Base-by-base conservation (phyloP, 306 rosid species). In the Erythrophleum fordii region DNA sequence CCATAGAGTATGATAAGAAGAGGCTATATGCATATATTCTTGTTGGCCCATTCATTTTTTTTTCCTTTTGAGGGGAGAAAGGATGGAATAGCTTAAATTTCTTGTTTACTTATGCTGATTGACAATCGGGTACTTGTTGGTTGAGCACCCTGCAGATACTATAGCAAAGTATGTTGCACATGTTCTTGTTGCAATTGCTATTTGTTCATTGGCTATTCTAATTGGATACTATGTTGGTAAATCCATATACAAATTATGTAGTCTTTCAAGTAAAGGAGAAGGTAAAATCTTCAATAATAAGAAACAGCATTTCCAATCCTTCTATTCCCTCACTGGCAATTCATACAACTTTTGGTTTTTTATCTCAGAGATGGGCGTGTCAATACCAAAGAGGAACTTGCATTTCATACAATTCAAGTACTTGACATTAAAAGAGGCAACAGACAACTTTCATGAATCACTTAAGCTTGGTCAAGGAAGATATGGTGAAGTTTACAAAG, bases 401-500 rank as follows among this genome's bases (percentile, higher is more conserved):
- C 76, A 23, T 3, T 76, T 80, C 64, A 77, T 85, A 79, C 79
- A 72, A 26, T 86, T 86, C 76, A 73, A 60, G 17, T 86, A 77
- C 81, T 77, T 81, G 11, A 81, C 87, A 22, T 75, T 87, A 42
- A 81, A 76, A 53, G 82, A 80, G 69, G 86, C 91, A 60, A 82
- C 88, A 0, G 78, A 80, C 4, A 35, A 68, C 62, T 85, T 87
- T 71, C 65, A 39, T 44, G 81, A 84, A 65, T 77, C 75, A 42
- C 55, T 20, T 75, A 87, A 67, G 81, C 86, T 87, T 72, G 88
- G 85, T 44, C 79, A 82, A 17, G 88, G 88, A 77, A 87, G 91
- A 48, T 73, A 72, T 65, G 83, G 88, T 44, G 87, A 82, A 82
- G 83, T 87, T 6, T 87, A 79, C 64, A 85, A 82, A 85, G 88